These are phyloP conservation scores for Puccinia sorghi DNA, from an alignment of 1,284 basidiomycete species.

Conservation along the genomic window DNA sequence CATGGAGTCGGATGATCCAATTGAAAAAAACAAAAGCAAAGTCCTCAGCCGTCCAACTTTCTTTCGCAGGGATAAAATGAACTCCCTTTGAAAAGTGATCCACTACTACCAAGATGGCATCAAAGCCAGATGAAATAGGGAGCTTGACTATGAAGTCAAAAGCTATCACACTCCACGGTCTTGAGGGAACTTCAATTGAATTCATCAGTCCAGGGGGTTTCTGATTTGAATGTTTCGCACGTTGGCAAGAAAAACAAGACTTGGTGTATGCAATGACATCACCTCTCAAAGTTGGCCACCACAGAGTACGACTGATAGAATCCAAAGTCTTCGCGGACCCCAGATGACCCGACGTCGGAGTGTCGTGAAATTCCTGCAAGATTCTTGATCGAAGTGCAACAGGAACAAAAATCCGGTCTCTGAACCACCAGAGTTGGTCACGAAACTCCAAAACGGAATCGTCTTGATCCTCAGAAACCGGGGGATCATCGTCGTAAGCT, in stretches of 20 bases:
- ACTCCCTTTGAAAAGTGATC: neutral
- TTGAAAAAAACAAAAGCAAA: slow-evolving; percentile 1
- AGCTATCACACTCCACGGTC: slow-evolving; percentile 8
- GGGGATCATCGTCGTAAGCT: too few species aligned
- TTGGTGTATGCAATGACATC: neutral
- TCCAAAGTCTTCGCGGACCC: slow-evolving; percentile 7
- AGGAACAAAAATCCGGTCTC: neutral
- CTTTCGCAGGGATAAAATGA: neutral
- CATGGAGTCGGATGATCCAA: slow-evolving; percentile 2
- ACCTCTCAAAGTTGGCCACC: neutral
- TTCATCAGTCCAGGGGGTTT: neutral
- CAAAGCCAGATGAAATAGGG: neutral
- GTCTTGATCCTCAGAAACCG: too few species aligned
- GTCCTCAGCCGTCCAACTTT: neutral
- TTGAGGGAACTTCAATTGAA: neutral
- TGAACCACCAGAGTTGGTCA: slow-evolving; percentile 7
- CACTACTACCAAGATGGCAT: slow-evolving; percentile 5
- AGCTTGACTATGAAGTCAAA: slow-evolving; percentile 13
- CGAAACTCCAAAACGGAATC: too few species aligned
- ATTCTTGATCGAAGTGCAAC: neutral
- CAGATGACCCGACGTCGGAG: neutral
- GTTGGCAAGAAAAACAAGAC: slow-evolving; percentile 14
- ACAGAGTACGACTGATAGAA: neutral
- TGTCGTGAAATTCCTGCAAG: neutral
- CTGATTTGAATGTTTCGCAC: slow-evolving; percentile 7